phyloP scores from a whole-genome alignment of 805 yeast species.

The Candida andamanensis region DNA sequence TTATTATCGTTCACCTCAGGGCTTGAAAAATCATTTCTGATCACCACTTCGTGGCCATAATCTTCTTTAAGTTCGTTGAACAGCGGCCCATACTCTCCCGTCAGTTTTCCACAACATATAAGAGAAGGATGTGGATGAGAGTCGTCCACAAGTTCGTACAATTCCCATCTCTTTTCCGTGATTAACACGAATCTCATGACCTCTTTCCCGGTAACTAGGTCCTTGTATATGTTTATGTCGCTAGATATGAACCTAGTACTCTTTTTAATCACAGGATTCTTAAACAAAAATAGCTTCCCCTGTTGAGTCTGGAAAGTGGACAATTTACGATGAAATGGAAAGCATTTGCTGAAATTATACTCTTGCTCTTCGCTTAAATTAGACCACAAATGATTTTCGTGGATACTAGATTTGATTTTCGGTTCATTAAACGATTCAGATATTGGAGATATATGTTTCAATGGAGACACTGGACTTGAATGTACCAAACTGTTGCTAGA shows the following conservation, averaged over 20 bases:
- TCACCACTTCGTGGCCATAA: conserved; percentile 20
- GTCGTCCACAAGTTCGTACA: conserved; percentile 44
- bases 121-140: conserved; percentile 41
- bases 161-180: conserved; percentile 68
- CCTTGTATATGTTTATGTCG: conserved; percentile 26
- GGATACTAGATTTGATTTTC: conserved; percentile 1
- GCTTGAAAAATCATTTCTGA: conserved; percentile 23
- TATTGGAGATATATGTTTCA: conserved; percentile 6
- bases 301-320: conserved; percentile 51
- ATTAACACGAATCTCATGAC: conserved; percentile 61
- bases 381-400: conserved; percentile 12
- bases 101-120: conserved; percentile 61
- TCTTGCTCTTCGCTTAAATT: conserved; percentile 45
- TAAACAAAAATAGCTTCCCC: conserved; percentile 29
- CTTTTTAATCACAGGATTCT: conserved; percentile 20
- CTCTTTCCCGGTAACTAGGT: conserved; percentile 45
- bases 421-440: conserved; percentile 1
- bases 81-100: conserved; percentile 61
- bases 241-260: conserved; percentile 23
- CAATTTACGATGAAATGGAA: conserved; percentile 71
- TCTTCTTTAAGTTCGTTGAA: conserved; percentile 33
- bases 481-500: neutral
- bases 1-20: conserved; percentile 11
- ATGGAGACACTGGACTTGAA: conserved; percentile 14
- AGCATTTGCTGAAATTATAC: conserved; percentile 66